These are phyloP conservation scores for Pestalotiopsis sp. DNA, from an alignment of 2,329 filamentous ascomycete genomes.

Conservation along the genomic window DNA sequence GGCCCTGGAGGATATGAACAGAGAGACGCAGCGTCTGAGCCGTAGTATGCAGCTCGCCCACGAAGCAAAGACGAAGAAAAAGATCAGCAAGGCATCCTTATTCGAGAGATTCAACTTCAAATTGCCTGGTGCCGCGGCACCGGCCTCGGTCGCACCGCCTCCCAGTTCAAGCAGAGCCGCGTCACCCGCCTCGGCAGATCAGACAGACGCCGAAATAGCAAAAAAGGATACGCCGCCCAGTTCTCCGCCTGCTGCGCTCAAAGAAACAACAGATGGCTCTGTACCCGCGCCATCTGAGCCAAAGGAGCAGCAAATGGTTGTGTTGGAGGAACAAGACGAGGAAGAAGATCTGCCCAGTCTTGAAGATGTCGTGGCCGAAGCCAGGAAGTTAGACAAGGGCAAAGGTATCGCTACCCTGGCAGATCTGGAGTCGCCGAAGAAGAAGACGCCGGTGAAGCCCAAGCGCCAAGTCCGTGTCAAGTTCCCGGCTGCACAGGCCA, in stretches of 20 bases:
- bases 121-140: slow-evolving; percentile 36
- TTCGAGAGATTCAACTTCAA: slow-evolving; percentile 84
- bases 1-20: slow-evolving; percentile 90
- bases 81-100: slow-evolving; percentile 80
- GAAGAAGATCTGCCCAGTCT: slow-evolving; percentile 41
- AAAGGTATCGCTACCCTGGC: slow-evolving; percentile 58
- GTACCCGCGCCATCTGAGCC: slow-evolving; percentile 14
- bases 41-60: slow-evolving; percentile 91
- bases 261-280: slow-evolving; percentile 19
- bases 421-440: slow-evolving; percentile 30
- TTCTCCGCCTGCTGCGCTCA: slow-evolving; percentile 55
- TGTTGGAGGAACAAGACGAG: slow-evolving; percentile 28
- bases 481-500: slow-evolving; percentile 43
- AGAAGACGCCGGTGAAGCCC: slow-evolving; percentile 23
- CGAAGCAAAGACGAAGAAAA: slow-evolving; percentile 88
- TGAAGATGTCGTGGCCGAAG: slow-evolving; percentile 36
- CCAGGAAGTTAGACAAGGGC: slow-evolving; percentile 52
- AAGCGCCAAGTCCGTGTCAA: slow-evolving; percentile 56
- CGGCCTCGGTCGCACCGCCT: slow-evolving; percentile 15
- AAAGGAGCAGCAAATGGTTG: slow-evolving; percentile 1
- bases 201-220: slow-evolving; percentile 54
- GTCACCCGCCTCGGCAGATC: slow-evolving; percentile 45
- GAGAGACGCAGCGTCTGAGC: slow-evolving; percentile 89
- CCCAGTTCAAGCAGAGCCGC: slow-evolving; percentile 59
- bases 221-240: slow-evolving; percentile 71